Conservation (phyloP, 306 rosid genomes). For the Pterocarpus santalinus region DNA sequence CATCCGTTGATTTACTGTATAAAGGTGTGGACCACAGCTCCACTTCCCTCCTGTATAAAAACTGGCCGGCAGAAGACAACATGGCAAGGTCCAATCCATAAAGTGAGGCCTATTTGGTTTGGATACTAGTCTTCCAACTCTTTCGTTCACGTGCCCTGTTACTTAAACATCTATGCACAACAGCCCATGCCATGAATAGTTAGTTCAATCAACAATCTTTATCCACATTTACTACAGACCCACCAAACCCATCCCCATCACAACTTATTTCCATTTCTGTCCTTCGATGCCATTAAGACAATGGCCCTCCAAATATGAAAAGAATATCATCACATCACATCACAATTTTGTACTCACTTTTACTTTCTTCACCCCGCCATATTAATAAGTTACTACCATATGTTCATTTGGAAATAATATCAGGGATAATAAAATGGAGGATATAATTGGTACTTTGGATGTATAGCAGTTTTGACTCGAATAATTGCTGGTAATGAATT, state of each 20-base stretch:
- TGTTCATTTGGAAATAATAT: not conserved
- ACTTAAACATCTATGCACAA: not conserved
- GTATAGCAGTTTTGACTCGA: not conserved
- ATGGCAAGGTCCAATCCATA: slow-evolving; percentile 1
- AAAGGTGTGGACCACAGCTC: slow-evolving; percentile 40
- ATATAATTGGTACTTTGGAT: no score
- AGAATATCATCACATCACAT: not conserved
- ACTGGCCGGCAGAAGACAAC: slow-evolving; percentile 7
- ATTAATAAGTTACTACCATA: not conserved
- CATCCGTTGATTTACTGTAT: not conserved
- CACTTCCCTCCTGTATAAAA: not conserved
- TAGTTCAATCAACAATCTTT: not conserved
- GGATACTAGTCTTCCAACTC: not conserved
- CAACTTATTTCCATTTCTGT: not conserved
- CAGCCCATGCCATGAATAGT: not conserved
- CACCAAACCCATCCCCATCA: no score
- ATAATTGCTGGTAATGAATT: not conserved
- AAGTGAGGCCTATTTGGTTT: slow-evolving; percentile 23
- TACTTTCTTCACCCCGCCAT: not conserved
- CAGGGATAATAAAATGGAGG: not conserved
- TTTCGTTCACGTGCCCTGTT: slow-evolving; percentile 46
- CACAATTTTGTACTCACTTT: not conserved
- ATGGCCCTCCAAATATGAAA: not conserved
- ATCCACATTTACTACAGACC: slow-evolving; percentile 6
- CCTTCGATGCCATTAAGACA: not conserved